Evolutionary conservation across 352 stramenopile genomes (phyloP).

Genomic region (Phytophthora tubulina): DNA sequence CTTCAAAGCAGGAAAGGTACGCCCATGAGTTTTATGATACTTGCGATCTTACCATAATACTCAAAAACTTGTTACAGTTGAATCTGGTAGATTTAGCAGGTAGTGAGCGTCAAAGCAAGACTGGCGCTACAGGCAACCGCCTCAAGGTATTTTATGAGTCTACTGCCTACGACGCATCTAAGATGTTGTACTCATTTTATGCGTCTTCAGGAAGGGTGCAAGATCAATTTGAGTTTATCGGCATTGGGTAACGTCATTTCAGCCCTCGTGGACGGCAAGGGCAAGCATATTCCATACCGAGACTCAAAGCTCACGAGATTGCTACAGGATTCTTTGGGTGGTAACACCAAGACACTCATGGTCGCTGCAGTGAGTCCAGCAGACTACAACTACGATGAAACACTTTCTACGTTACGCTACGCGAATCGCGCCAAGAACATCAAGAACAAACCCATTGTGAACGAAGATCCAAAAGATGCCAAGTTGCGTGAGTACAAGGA

Average conservation of each 20-base stretch:
- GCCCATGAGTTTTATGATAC: neutral
- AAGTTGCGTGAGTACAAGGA: conserved; percentile 92
- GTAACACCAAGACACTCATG: conserved; percentile 97
- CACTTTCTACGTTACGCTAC: conserved; percentile 96
- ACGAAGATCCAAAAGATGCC: conserved; percentile 95
- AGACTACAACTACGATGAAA: conserved; percentile 97
- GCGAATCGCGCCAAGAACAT: conserved; percentile 98
- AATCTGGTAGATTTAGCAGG: conserved; percentile 87
- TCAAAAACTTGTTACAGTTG: conserved; percentile 41
- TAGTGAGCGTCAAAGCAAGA: conserved; percentile 88
- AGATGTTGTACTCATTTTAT: neutral
- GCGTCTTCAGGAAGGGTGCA: conserved; percentile 77
- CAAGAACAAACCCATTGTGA: conserved; percentile 96
- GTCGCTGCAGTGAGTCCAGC: conserved; percentile 95
- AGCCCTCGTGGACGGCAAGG: conserved; percentile 86
- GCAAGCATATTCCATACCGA: conserved; percentile 91
- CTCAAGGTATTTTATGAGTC: conserved; percentile 55
- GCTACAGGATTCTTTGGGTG: conserved; percentile 94
- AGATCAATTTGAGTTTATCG: conserved; percentile 88
- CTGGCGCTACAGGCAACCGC: conserved; percentile 77
- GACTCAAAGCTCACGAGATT: conserved; percentile 94
- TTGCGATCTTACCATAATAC: no score
- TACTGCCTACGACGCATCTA: no score
- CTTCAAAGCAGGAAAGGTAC: conserved; percentile 86
- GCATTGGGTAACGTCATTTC: conserved; percentile 89